Evolutionary conservation across 495 filamentous ascomycete genomes (phyloP), one percentile per base, ranked within the genome.

Genomic region (Lichenothelia convexa): DNA sequence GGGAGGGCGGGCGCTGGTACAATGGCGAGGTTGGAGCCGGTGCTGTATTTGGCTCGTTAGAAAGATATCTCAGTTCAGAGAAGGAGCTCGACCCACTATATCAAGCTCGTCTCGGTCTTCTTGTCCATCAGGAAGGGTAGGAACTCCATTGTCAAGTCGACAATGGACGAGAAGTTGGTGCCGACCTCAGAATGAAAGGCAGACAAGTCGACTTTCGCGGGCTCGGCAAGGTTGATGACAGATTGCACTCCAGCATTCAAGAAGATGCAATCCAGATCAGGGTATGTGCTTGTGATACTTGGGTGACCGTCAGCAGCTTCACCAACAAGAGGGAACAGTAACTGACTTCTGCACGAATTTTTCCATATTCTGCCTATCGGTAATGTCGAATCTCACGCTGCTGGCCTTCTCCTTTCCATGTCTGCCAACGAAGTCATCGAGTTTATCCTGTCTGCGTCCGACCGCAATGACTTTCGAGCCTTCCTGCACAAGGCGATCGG

Each of bases 221-320:
- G 47, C 5, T 44, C 22, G 1, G 35, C 11, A 18, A 47, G 43
- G 34, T 34, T 16, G 27, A 32, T 21, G 20, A 15, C 18, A 18
- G 21, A 13, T 34, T 47, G 38, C 6, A 40, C 41, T 4, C 47
- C 47, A 12, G 47, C 44, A 34, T 50, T 50, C 23, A 50, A 42
- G 30, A 50, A 47, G 42, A 50, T 20, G 30, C 18, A 34, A 23
- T 50, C 47, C 18, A 50, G 38, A 4, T 47, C 40, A 4, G 42
- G 45, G 26, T 39, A 22, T 16, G 21, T 9, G 13, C 35, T 41
- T 7, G 30, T 32, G 9, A 32, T 29, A 15, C 39, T 43, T 18
- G 4, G 27, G 8, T 3, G 6, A 16, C 4, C 3, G 8, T 9
- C 6, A 8, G 12, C 32, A 13, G 8, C 4, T 20, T 8, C 3